Conservation (phyloP, 2,329 filamentous ascomycete species). For the Trichoderma oligosporum region DNA sequence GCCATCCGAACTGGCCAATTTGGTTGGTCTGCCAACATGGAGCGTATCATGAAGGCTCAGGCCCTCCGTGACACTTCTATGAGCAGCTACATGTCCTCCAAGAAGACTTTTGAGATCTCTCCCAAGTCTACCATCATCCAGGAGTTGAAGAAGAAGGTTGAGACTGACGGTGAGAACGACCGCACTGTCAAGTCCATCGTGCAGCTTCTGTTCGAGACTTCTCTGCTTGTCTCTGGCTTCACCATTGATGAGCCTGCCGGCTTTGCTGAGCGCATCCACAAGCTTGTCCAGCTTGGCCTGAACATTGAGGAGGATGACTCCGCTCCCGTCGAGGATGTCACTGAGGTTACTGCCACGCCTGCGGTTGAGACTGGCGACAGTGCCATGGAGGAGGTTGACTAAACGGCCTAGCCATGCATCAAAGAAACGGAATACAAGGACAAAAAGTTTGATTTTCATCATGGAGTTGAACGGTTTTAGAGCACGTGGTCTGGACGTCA, state of each 20-base stretch:
- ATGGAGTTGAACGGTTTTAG: conserved; percentile 41
- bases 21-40: conserved; percentile 99
- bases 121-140: conserved; percentile 96
- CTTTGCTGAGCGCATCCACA: conserved; percentile 99
- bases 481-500: conserved; percentile 33
- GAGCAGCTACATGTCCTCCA: conserved; percentile 99
- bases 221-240: conserved; percentile 96
- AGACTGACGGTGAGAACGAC: conserved; percentile 95
- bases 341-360: conserved; percentile 55
- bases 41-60: conserved; percentile 99
- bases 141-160: conserved; percentile 99
- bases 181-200: conserved; percentile 99
- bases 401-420: conserved; percentile 39
- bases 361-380: conserved; percentile 71
- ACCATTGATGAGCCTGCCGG: conserved; percentile 98
- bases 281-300: conserved; percentile 94
- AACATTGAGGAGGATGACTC: conserved; percentile 94
- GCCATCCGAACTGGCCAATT: conserved; percentile 99
- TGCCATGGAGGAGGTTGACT: conserved; percentile 99
- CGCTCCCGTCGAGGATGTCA: conserved; percentile 55
- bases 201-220: conserved; percentile 97
- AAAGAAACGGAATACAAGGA: conserved; percentile 36
- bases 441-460: conserved; percentile 37
- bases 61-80: conserved; percentile 99
- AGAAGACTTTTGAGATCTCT: conserved; percentile 99